Evolutionary conservation across 345 rosid species (phyloP).

Genomic region (Eucalyptus camaldulensis): DNA sequence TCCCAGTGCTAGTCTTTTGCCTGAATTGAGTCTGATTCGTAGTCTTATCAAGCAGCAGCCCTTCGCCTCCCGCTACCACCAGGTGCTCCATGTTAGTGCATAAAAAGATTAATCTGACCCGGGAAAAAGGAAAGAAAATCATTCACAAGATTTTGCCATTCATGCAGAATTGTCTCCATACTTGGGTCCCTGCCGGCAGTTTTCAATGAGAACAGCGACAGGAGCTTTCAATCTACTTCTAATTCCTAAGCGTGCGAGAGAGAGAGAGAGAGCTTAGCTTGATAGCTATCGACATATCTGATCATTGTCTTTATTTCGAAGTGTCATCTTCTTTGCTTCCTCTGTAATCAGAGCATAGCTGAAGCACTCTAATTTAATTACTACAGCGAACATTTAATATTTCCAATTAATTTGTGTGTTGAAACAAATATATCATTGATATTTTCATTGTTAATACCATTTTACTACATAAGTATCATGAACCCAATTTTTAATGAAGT

Average conservation of each 20-base stretch:
- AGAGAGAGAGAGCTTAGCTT: neutral
- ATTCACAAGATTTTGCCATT: neutral
- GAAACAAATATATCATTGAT: neutral
- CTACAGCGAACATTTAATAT: neutral
- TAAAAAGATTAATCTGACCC: neutral
- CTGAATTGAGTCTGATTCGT: neutral
- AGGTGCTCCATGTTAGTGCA: neutral
- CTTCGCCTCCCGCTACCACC: neutral
- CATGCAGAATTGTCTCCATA: neutral
- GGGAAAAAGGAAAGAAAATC: neutral
- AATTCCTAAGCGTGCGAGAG: neutral
- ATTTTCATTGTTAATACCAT: neutral
- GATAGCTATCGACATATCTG: neutral
- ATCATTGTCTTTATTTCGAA: neutral
- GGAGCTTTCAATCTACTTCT: neutral
- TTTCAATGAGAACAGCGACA: neutral
- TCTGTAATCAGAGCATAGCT: neutral
- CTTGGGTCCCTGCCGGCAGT: neutral
- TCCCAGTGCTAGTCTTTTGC: neutral
- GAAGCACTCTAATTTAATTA: neutral
- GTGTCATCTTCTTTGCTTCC: neutral
- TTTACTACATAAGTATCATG: neutral
- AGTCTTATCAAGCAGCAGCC: neutral
- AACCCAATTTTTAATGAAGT: too few species aligned
- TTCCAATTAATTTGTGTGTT: neutral